These are phyloP conservation scores for Torulaspora microellipsoides DNA, from an alignment of 805 yeast species.

Conservation along the genomic window DNA sequence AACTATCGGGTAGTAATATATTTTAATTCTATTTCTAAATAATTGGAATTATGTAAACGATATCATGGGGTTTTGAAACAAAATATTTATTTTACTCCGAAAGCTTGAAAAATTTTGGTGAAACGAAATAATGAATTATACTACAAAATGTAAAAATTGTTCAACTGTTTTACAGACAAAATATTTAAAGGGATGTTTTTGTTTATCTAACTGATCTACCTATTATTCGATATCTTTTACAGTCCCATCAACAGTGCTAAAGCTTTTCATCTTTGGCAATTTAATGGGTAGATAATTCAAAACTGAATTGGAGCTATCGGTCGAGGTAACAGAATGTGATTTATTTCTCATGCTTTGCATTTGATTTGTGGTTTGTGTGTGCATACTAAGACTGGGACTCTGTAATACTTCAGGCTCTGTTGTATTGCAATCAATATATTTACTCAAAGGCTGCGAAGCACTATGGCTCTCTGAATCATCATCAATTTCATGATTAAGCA, in stretches of 20 bases:
- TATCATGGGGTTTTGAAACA: too few relatives aligned
- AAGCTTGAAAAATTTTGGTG: too few relatives aligned
- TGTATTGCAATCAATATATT: constrained; percentile 8
- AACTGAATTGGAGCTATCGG: background rate
- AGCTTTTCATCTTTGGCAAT: constrained; percentile 29
- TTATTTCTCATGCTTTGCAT: background rate
- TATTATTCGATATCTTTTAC: constrained; percentile 16
- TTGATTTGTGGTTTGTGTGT: constrained; percentile 2
- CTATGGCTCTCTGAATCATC: constrained; percentile 17
- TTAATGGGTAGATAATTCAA: constrained; percentile 6
- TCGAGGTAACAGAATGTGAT: constrained; percentile 2
- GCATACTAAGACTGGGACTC: constrained; percentile 8
- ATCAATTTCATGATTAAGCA: constrained; percentile 37
- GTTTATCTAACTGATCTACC: background rate
- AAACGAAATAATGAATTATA: too few relatives aligned
- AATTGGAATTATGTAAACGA: too few relatives aligned
- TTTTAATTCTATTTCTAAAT: too few relatives aligned
- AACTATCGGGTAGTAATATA: too few relatives aligned
- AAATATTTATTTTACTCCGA: too few relatives aligned
- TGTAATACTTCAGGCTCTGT: constrained; percentile 12
- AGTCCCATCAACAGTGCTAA: constrained; percentile 26
- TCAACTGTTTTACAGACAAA: too few relatives aligned
- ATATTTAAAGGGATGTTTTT: too few relatives aligned
- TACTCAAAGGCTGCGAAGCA: constrained; percentile 9
- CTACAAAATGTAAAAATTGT: too few relatives aligned